Evolutionary conservation across 345 rosid species (phyloP).

Genomic region (Ceriops zippeliana): DNA sequence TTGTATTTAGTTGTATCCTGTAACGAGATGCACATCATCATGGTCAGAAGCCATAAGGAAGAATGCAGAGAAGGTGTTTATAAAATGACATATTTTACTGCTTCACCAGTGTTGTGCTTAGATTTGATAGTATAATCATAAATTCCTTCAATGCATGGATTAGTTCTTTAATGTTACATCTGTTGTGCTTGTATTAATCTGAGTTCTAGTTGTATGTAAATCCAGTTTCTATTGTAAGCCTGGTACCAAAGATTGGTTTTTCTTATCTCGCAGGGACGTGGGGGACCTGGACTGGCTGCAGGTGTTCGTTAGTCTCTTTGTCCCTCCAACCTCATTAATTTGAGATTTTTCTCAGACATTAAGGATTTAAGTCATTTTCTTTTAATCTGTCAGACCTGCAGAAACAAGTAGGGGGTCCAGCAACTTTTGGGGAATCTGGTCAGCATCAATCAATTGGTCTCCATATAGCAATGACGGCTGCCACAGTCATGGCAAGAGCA

Average conservation of each 20-base stretch:
- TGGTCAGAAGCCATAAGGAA: too few relatives aligned
- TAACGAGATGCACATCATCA: too few relatives aligned
- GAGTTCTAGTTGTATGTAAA: not conserved
- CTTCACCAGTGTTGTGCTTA: not conserved
- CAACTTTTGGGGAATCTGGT: constrained; percentile 41
- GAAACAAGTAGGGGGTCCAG: constrained; percentile 58
- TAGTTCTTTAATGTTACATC: not conserved
- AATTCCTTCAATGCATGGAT: not conserved
- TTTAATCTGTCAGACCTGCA: constrained; percentile 44
- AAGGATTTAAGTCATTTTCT: not conserved
- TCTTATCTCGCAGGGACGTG: constrained; percentile 69
- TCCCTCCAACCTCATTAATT: not conserved
- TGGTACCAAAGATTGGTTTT: constrained; percentile 11
- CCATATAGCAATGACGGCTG: constrained; percentile 71
- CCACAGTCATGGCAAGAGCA: constrained; percentile 70
- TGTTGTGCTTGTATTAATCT: not conserved
- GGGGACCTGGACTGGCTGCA: constrained; percentile 71
- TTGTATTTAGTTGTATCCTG: not conserved
- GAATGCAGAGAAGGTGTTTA: not conserved
- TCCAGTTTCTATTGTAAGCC: constrained; percentile 8
- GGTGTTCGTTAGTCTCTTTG: constrained; percentile 46
- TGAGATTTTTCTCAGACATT: constrained; percentile 6
- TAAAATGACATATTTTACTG: not conserved
- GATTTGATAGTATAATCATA: not conserved
- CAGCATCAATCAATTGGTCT: constrained; percentile 82